These are phyloP conservation scores for Phascolomyces articulosus DNA, from an alignment of 371 early-diverging fungal genomes.

Conservation along the genomic window DNA sequence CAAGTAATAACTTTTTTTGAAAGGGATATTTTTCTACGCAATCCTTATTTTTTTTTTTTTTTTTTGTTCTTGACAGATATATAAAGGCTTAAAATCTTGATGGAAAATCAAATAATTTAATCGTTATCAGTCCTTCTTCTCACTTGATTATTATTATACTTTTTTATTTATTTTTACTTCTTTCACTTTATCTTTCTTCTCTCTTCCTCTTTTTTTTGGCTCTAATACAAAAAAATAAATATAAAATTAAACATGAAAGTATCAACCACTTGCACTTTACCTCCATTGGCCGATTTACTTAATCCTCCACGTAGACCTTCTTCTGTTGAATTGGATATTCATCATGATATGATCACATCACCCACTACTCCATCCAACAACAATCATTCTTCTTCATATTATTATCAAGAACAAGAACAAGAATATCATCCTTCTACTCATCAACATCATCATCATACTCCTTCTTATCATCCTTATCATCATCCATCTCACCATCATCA, in stretches of 20 bases:
- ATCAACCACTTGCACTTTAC: constrained; percentile 31
- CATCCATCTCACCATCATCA: constrained; percentile 7
- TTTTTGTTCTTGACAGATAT: constrained; percentile 8
- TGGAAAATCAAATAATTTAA: neutral
- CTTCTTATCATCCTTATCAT: too few species aligned
- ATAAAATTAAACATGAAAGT: constrained; percentile 4
- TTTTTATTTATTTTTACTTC: neutral
- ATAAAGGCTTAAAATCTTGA: constrained; percentile 7
- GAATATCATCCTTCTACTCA: too few species aligned
- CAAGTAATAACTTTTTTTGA: neutral
- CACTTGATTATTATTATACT: neutral
- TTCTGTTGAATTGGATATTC: constrained; percentile 5
- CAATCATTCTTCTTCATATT: too few species aligned
- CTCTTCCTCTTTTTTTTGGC: too few species aligned
- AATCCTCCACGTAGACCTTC: constrained; percentile 6
- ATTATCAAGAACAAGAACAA: too few species aligned
- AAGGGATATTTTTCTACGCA: too few species aligned
- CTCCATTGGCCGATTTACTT: constrained; percentile 41
- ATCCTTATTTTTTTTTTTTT: too few species aligned
- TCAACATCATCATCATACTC: too few species aligned
- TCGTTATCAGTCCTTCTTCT: neutral
- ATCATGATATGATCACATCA: too few species aligned
- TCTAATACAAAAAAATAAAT: too few species aligned
- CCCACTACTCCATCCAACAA: too few species aligned
- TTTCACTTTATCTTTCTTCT: too few species aligned